Conservation (phyloP, 2,329 filamentous ascomycete genomes). For the Rhynchosporium graminicola region DNA sequence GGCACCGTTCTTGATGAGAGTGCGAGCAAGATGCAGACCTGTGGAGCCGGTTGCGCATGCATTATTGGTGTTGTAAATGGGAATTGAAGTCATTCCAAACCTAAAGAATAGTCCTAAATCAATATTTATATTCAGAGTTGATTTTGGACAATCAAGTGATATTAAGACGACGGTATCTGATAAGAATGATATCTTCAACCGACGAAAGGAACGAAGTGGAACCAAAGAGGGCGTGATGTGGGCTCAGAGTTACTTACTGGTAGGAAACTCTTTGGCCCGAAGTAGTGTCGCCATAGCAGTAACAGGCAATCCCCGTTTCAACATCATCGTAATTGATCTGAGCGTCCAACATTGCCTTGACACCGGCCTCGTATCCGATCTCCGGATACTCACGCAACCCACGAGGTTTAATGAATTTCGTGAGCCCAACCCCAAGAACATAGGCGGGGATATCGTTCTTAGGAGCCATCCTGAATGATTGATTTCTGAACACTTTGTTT, state of each 20-base stretch:
- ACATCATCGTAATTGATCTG: conserved; percentile 97
- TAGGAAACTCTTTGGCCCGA: conserved; percentile 97
- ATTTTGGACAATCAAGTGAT: neutral
- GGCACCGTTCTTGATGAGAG: conserved; percentile 74
- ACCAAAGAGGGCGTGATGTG: neutral
- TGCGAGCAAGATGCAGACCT: conserved; percentile 80
- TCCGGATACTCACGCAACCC: conserved; percentile 94
- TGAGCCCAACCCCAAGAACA: conserved; percentile 97
- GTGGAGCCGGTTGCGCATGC: conserved; percentile 95
- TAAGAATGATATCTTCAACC: neutral
- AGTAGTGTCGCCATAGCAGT: conserved; percentile 94
- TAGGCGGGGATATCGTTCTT: conserved; percentile 51
- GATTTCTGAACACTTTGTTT: neutral
- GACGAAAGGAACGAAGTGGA: neutral
- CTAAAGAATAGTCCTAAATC: neutral
- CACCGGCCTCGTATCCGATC: conserved; percentile 83
- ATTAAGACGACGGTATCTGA: neutral
- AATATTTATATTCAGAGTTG: neutral
- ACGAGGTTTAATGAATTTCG: conserved; percentile 97
- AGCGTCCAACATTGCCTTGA: conserved; percentile 59
- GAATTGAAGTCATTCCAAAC: conserved; percentile 95
- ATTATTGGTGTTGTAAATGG: conserved; percentile 98
- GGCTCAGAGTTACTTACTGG: conserved; percentile 50
- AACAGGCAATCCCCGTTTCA: conserved; percentile 93
- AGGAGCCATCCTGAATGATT: neutral